Conservation (phyloP, 305 asterid species). For the Galium porrigens region DNA sequence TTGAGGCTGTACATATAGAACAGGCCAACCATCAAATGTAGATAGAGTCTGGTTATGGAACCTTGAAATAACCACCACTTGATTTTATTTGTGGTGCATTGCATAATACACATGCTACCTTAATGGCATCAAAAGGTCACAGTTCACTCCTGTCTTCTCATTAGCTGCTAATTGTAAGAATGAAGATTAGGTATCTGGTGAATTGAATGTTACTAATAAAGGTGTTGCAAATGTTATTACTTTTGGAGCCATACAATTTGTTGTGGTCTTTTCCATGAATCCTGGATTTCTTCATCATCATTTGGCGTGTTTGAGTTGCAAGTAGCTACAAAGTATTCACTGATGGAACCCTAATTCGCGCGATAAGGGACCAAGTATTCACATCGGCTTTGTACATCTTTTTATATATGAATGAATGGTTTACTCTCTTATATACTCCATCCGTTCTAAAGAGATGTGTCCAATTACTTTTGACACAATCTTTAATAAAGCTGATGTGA, state of each 20-base stretch:
- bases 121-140: slow-evolving; percentile 9
- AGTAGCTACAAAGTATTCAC: no score
- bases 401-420: no score
- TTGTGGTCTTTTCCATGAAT: not conserved
- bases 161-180: not conserved
- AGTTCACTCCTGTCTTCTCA: not conserved
- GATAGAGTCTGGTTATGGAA: slow-evolving; percentile 34
- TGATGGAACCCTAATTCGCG: no score
- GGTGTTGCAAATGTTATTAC: not conserved
- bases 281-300: no score
- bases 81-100: slow-evolving; percentile 18
- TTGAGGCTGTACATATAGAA: slow-evolving; percentile 22
- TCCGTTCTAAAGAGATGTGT: no score
- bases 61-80: slow-evolving; percentile 22
- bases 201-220: not conserved
- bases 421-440: no score
- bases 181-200: not conserved
- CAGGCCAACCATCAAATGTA: slow-evolving; percentile 43
- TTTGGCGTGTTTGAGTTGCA: no score
- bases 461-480: no score
- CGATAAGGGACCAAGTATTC: no score
- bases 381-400: no score
- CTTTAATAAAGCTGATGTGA: no score
- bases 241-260: not conserved
- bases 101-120: not conserved